Evolutionary conservation across 2,329 filamentous ascomycete genomes (phyloP).

Genomic region (Rachicladosporium sp.): DNA sequence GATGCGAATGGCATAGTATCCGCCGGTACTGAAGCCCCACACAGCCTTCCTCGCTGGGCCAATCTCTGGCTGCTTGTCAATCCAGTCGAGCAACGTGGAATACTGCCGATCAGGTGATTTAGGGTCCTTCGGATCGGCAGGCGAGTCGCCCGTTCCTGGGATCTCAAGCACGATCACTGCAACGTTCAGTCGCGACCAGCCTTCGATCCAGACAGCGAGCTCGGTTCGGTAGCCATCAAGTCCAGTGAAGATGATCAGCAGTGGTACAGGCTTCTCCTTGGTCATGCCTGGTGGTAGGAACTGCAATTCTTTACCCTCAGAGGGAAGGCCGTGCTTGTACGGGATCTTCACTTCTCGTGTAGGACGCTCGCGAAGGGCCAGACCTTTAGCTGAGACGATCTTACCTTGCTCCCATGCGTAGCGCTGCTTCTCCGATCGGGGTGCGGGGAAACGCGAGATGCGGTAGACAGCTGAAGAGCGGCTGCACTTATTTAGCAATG

Average conservation of each 20-base stretch:
- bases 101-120: slow-evolving; percentile 42
- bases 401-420: slow-evolving; percentile 56
- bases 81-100: slow-evolving; percentile 43
- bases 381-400: slow-evolving; percentile 46
- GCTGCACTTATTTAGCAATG: slow-evolving; percentile 14
- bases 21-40: slow-evolving; percentile 48
- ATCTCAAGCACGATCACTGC: slow-evolving; percentile 43
- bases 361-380: slow-evolving; percentile 40
- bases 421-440: slow-evolving; percentile 39
- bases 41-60: slow-evolving; percentile 37
- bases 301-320: slow-evolving; percentile 47
- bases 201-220: slow-evolving; percentile 39
- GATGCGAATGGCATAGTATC: slow-evolving; percentile 45
- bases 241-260: slow-evolving; percentile 45
- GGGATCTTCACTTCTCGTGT: slow-evolving; percentile 51
- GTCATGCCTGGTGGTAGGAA: slow-evolving; percentile 40
- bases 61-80: slow-evolving; percentile 34
- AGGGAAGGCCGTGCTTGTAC: slow-evolving; percentile 38
- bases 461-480: slow-evolving; percentile 61
- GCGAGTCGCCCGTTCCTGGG: slow-evolving; percentile 46
- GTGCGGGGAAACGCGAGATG: slow-evolving; percentile 57
- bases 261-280: slow-evolving; percentile 33
- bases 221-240: slow-evolving; percentile 49
- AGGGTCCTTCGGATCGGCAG: slow-evolving; percentile 35
- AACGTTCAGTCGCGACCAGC: slow-evolving; percentile 37